Base-by-base conservation (phyloP, 2,329 filamentous ascomycete species). In the Fusarium sp. region DNA sequence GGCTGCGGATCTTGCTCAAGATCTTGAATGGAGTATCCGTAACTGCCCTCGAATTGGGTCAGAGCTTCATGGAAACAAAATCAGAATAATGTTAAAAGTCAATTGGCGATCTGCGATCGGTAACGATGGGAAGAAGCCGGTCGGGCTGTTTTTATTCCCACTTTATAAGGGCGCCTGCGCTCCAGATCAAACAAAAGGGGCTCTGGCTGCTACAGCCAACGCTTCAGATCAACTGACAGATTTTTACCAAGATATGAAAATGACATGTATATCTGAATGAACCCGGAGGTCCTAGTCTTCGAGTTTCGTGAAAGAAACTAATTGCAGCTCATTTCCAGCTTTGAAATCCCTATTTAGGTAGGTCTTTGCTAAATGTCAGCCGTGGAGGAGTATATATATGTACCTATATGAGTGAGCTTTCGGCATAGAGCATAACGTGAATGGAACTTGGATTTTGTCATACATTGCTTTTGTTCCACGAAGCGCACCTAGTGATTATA, bases 111-210 rank as follows among this genome's bases (percentile, higher is more conserved):
- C 11, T 50, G n/a, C 5, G 13, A 23, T 41, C n/a, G 18, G 12
- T 8, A 16, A 42, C 13, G 11, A 28, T 20, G 28, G 13, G 20
- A 38, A 16, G 33, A 42, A 42, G 15, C 4, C n/a, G 31, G 16
- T 9, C n/a, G 31, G 16, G 8, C n/a, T 40, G 16, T 37, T 42
- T 26, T 16, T 16, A 18, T 30, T 33, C n/a, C 36, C 41, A 47
- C 41, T 31, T 53, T 42, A 26, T 50, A 31, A 42, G n/a, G 26
- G 12, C 44, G 34, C 13, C 28, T 62, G 37, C 18, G 38, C 33
- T 40, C 26, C 6, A n/a, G 31, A 30, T 37, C 49, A 54, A 37
- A 37, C 46, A 54, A 44, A 34, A 31, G 47, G 51, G 57, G 31
- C 18, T 10, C 8, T 34, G 23, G 18, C 26, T 34, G 42, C 16